Evolutionary conservation across 139 green algal genomes (phyloP).

Genomic region (Chlorella sp.): DNA sequence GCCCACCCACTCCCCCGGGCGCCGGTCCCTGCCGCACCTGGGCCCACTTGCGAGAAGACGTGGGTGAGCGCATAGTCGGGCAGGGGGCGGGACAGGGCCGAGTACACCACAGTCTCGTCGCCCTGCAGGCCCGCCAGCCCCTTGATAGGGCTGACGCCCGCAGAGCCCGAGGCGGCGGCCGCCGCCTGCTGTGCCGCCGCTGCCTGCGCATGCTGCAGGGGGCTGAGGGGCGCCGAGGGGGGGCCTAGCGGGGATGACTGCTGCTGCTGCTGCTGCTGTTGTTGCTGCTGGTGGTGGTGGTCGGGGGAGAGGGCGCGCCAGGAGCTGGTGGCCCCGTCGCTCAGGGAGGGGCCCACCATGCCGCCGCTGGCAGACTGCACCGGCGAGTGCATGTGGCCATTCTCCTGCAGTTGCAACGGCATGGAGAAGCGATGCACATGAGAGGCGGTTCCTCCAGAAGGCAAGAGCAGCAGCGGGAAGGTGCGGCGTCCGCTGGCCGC

Average conservation of each 20-base stretch:
- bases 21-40: neutral
- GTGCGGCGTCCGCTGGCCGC: neutral
- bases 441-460: neutral
- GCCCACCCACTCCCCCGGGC: neutral
- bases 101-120: constrained; percentile 54
- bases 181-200: neutral
- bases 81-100: constrained; percentile 51
- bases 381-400: constrained; percentile 20
- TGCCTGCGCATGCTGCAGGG: neutral
- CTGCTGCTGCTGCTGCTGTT: constrained; percentile 23
- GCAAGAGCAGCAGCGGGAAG: neutral
- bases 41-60: constrained; percentile 55
- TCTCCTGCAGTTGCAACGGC: neutral
- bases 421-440: neutral
- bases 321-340: constrained; percentile 25
- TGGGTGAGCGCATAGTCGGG: constrained; percentile 60
- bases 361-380: neutral
- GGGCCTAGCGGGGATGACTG: neutral
- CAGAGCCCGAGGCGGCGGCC: neutral
- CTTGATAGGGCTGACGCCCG: constrained; percentile 26
- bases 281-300: constrained; percentile 11
- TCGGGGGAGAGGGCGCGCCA: constrained; percentile 28
- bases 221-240: neutral
- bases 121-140: neutral
- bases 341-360: constrained; percentile 4